Base-by-base conservation (phyloP, 345 rosid species). In the Eucalyptus erythrocorys region DNA sequence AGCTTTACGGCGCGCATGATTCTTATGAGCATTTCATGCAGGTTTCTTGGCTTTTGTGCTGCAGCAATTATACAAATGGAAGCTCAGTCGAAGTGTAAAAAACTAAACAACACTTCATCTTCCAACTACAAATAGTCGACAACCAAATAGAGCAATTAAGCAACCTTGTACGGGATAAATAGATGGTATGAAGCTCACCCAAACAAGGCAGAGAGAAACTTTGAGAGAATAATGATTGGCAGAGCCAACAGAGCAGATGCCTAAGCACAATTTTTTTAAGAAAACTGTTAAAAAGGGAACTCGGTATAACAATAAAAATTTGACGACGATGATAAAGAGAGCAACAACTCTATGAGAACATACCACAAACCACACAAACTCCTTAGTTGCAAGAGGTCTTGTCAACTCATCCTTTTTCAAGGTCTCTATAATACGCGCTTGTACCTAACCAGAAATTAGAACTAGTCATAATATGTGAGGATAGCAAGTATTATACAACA, bases 351-450 rank as follows among this genome's bases (percentile, higher is more conserved):
- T 89, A 12, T 53, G 14, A 86, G 71, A 87, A 85, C 95, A 88
- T 94, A 98, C 99, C 90, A 89, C 92, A 94, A 98, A 98, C 99
- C 99, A 98, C 91, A 93, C 95, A 68, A 97, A 91, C 93, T 98
- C 99, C 90, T 92, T 95, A 48, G 99, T 97, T 87, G 99, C 99
- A 92, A 97, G 95, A 86, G 97, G 91, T 89, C 94, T 95, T 19
- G 99, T 98, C 88, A 97, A 89, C 90, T 96, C 97, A 90, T 95
- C 94, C 87, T 88, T 95, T 91, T 97, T 92, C 91, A 98, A 91
- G 19, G 48, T 94, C 91, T 93, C 94, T 90, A 92, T 93, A 42
- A 98, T 96, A 87, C 87, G 90, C 85, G 87, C 93, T 95, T 94
- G 97, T 86, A 96, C 97, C 99, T 98, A 87, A 85, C 49, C n/a